Evolutionary conservation across 2,329 filamentous ascomycete genomes (phyloP).

Genomic region (Cercospora sp.): DNA sequence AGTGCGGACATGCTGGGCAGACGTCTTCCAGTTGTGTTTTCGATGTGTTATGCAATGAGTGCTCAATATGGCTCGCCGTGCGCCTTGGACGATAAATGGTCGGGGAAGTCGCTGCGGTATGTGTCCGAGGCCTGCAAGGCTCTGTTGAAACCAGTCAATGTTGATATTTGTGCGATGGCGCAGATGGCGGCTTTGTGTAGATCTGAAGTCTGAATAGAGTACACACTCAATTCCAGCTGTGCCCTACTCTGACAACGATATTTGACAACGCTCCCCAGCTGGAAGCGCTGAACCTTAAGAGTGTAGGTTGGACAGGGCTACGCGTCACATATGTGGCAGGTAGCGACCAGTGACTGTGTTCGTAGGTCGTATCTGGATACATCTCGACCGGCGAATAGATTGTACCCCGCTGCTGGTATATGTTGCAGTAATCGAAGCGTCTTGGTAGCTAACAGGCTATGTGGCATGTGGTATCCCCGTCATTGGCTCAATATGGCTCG

Average conservation of each 20-base stretch:
- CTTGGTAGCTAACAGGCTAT: neutral
- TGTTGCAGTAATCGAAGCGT: neutral
- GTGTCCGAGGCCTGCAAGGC: neutral
- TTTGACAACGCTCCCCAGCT: neutral
- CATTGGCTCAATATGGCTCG: neutral
- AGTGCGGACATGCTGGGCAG: constrained; percentile 4
- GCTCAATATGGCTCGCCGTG: neutral
- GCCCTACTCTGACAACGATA: neutral
- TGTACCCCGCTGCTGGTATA: neutral
- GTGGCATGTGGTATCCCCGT: neutral
- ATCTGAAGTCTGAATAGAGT: neutral
- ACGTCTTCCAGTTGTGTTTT: neutral
- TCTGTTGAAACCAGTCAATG: neutral
- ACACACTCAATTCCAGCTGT: neutral
- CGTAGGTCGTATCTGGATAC: neutral
- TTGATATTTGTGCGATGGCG: neutral
- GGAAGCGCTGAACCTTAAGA: neutral
- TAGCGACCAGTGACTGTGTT: neutral
- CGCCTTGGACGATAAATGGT: neutral
- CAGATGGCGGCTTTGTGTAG: neutral
- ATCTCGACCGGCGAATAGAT: neutral
- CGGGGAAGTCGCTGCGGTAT: neutral
- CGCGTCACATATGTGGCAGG: neutral
- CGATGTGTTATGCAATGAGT: neutral
- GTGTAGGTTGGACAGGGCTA: neutral